Conservation (phyloP, 2,329 filamentous ascomycete species). For the Raffaelea ambrosiae region DNA sequence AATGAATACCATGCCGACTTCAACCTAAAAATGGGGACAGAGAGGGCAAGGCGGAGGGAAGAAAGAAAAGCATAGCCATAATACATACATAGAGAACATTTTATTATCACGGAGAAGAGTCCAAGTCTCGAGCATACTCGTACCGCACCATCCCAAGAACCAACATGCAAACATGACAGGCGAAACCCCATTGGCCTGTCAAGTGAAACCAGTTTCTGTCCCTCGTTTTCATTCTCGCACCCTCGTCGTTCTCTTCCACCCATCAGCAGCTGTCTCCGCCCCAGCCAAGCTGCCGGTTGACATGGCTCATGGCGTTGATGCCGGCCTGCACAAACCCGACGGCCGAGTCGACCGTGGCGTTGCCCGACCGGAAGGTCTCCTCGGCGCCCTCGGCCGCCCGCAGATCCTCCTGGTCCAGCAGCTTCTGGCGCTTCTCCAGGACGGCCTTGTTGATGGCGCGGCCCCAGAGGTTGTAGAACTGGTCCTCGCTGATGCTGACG, state of each 20-base stretch:
- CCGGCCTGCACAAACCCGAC: slow-evolving; percentile 37
- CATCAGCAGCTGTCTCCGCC: slow-evolving; percentile 29
- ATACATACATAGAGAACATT: no score
- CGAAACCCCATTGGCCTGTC: no score
- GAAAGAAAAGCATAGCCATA: no score
- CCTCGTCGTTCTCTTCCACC: no score
- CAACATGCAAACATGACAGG: no score
- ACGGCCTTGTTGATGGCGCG: slow-evolving; percentile 51
- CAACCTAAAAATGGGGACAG: not conserved
- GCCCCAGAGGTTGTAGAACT: slow-evolving; percentile 57
- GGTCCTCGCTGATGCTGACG: slow-evolving; percentile 44
- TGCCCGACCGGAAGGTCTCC: slow-evolving; percentile 26
- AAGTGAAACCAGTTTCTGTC: no score
- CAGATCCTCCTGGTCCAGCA: slow-evolving; percentile 50
- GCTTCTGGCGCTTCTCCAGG: slow-evolving; percentile 45
- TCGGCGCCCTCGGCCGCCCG: slow-evolving; percentile 29
- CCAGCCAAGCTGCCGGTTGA: slow-evolving; percentile 48
- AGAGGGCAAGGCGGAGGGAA: not conserved
- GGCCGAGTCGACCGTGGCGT: slow-evolving; percentile 28
- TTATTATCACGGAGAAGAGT: no score
- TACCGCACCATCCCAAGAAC: no score
- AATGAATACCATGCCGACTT: not conserved
- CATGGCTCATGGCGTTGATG: slow-evolving; percentile 39
- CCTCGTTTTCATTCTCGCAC: no score
- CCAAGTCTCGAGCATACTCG: no score